phyloP scores from a whole-genome alignment of 352 stramenopile species.

The Phytopythium delawarense region DNA sequence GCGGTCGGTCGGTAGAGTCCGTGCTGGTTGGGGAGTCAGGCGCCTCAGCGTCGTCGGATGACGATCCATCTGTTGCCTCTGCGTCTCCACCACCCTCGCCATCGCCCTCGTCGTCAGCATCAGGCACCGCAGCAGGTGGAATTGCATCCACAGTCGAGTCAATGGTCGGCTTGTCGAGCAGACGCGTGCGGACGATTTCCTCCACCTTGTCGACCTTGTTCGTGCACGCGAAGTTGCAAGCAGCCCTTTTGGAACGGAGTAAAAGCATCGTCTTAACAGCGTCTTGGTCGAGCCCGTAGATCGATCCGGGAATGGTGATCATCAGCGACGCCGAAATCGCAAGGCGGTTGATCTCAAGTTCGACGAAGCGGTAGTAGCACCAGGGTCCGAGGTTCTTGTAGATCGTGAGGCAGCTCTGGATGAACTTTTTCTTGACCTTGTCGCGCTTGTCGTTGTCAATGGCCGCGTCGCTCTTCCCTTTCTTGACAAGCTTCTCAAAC shows the following conservation, averaged over 20 bases:
- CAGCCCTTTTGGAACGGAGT: constrained; percentile 28
- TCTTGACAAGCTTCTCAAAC: constrained; percentile 44
- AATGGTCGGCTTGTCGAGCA: constrained; percentile 15
- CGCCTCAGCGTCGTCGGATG: background rate
- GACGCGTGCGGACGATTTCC: constrained; percentile 33
- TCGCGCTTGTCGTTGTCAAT: constrained; percentile 31
- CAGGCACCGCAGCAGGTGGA: constrained; percentile 9
- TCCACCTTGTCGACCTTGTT: constrained; percentile 56
- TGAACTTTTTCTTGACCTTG: constrained; percentile 56
- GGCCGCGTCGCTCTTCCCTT: constrained; percentile 38
- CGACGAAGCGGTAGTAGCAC: constrained; percentile 72
- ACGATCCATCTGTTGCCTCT: background rate
- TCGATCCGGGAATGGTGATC: constrained; percentile 43
- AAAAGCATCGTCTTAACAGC: constrained; percentile 49
- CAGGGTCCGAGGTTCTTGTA: constrained; percentile 65
- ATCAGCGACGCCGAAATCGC: constrained; percentile 50
- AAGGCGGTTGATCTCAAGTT: constrained; percentile 67
- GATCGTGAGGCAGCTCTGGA: constrained; percentile 44
- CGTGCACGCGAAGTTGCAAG: constrained; percentile 47
- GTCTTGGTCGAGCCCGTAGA: constrained; percentile 52
- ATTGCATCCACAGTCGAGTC: background rate
- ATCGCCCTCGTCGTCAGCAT: constrained; percentile 16
- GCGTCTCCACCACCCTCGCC: background rate
- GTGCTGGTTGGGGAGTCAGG: background rate
- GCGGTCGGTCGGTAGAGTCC: background rate